A percentile compares a stretch with the other conserved stretches of the same genome.
phyloP scores from a whole-genome alignment of 2,329 filamentous ascomycete species.

The Penicillium sp. region DNA sequence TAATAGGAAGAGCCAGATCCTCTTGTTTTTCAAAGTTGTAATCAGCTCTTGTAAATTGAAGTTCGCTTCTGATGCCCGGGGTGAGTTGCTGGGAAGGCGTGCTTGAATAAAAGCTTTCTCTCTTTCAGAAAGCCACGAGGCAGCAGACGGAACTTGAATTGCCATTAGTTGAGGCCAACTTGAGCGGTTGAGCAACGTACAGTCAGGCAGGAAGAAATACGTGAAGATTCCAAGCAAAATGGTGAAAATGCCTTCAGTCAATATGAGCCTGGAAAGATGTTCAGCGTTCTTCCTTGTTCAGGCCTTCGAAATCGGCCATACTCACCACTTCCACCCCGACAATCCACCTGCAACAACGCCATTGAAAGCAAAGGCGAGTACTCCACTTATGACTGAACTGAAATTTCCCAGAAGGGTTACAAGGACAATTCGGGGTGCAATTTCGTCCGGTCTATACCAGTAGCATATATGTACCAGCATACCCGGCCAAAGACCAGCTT shows the following conservation, averaged over 20 bases:
- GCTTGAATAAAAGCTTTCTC: background rate
- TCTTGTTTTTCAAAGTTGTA: background rate
- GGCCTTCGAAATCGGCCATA: background rate
- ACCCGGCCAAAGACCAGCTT: background rate
- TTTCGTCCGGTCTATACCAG: background rate
- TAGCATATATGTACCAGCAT: background rate
- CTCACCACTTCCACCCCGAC: background rate
- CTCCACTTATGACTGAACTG: background rate
- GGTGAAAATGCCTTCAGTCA: background rate
- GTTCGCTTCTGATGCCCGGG: background rate
- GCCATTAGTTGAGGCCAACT: background rate
- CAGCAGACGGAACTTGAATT: background rate
- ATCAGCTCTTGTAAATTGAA: background rate
- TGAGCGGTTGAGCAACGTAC: background rate
- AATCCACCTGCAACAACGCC: background rate
- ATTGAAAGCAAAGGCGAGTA: background rate
- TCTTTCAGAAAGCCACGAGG: background rate
- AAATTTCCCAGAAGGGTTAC: background rate
- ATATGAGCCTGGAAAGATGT: background rate
- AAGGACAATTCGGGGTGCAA: background rate
- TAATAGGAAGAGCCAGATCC: background rate
- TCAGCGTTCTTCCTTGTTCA: background rate
- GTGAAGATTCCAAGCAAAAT: background rate
- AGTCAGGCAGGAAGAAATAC: background rate
- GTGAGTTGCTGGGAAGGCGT: background rate